A percentile compares a stretch with the other conserved stretches of the same genome.
These are phyloP conservation scores for Talaromyces sp. DNA, from an alignment of 2,329 filamentous ascomycete species.

Conservation along the genomic window DNA sequence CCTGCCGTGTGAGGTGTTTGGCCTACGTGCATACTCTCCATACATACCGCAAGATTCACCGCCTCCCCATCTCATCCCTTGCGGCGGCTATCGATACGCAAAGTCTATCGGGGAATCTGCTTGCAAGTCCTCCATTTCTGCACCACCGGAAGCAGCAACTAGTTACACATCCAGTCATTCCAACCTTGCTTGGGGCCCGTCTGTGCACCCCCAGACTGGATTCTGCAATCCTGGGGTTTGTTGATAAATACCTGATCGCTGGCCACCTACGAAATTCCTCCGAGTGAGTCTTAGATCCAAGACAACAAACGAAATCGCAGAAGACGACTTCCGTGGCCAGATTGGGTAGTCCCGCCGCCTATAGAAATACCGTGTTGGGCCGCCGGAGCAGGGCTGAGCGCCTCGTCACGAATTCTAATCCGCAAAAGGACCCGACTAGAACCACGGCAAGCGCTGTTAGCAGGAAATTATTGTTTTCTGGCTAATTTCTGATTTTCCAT, in stretches of 20 bases:
- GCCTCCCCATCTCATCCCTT: conserved; percentile 10
- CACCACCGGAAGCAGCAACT: background rate
- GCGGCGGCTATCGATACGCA: conserved; percentile 11
- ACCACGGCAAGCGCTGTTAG: conserved; percentile 11
- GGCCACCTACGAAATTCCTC: background rate
- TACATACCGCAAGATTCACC: conserved; percentile 8
- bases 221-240: background rate
- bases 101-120: conserved; percentile 6
- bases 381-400: conserved; percentile 3
- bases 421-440: conserved; percentile 8
- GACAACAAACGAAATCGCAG: background rate
- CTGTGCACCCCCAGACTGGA: conserved; percentile 1
- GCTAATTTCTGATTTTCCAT: background rate
- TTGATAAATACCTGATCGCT: background rate
- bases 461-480: background rate
- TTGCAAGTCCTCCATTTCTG: background rate
- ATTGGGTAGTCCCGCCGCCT: background rate
- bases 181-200: conserved; percentile 3
- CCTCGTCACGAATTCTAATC: background rate
- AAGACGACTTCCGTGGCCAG: background rate
- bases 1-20: conserved; percentile 3
- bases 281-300: background rate
- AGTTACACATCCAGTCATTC: conserved; percentile 1
- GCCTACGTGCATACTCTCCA: background rate
- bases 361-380: conserved; percentile 2